Conservation (phyloP, 805 yeast species). For the Myxozyma mucilagina region DNA sequence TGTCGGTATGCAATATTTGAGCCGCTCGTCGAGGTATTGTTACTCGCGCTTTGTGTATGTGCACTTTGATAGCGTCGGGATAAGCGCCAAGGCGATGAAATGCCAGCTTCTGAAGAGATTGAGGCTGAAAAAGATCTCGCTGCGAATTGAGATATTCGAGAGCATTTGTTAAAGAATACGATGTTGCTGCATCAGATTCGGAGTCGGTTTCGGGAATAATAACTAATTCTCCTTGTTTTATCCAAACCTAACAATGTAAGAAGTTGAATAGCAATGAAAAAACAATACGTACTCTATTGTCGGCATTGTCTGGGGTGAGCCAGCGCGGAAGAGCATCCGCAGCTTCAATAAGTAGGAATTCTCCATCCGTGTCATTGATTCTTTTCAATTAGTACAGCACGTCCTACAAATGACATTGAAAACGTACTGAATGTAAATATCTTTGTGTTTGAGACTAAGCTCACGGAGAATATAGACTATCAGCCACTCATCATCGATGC, state of each 20-base stretch:
- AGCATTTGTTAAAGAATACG: not conserved
- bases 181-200: not conserved
- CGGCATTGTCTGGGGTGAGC: slow-evolving; percentile 49
- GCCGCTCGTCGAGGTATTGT: slow-evolving; percentile 35
- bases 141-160: slow-evolving; percentile 1
- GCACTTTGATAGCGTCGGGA: slow-evolving; percentile 24
- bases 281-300: slow-evolving; percentile 45
- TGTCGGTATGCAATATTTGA: slow-evolving; percentile 29
- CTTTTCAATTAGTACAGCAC: not conserved
- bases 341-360: slow-evolving; percentile 54
- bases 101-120: slow-evolving; percentile 14
- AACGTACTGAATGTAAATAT: slow-evolving; percentile 30
- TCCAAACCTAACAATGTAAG: slow-evolving; percentile 41
- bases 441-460: slow-evolving; percentile 23
- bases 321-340: slow-evolving; percentile 51
- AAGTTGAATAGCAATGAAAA: not conserved
- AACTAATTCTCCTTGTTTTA: slow-evolving; percentile 29
- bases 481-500: slow-evolving; percentile 40
- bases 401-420: not conserved
- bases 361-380: slow-evolving; percentile 56
- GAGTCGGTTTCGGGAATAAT: slow-evolving; percentile 27
- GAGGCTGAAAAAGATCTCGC: slow-evolving; percentile 3
- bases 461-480: slow-evolving; percentile 35
- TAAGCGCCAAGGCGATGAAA: slow-evolving; percentile 16
- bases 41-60: slow-evolving; percentile 32